phyloP scores from a whole-genome alignment of 2,329 filamentous ascomycete genomes.

The Aureobasidium namibiae region DNA sequence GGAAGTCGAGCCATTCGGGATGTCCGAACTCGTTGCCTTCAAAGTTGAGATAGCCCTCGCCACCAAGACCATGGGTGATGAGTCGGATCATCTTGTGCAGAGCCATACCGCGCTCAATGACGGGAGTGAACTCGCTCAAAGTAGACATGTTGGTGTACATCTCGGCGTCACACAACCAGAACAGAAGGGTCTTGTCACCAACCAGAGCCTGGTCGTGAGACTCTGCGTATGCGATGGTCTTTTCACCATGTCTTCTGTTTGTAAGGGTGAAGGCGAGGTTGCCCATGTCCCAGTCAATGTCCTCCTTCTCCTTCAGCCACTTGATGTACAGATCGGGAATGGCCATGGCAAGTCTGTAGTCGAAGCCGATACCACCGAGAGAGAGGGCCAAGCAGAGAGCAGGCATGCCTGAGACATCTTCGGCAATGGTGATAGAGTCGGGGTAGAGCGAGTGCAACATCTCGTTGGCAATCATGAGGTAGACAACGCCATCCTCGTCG shows the following conservation, averaged over 20 bases:
- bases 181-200: slow-evolving; percentile 92
- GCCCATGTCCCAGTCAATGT: slow-evolving; percentile 85
- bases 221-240: slow-evolving; percentile 96
- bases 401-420: slow-evolving; percentile 98
- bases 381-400: slow-evolving; percentile 82
- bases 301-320: slow-evolving; percentile 85
- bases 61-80: slow-evolving; percentile 81
- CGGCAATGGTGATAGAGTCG: slow-evolving; percentile 80
- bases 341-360: slow-evolving; percentile 96
- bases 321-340: slow-evolving; percentile 99
- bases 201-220: slow-evolving; percentile 97
- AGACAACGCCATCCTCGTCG: slow-evolving; percentile 88
- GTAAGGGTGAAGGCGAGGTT: slow-evolving; percentile 79
- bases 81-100: slow-evolving; percentile 97
- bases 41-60: slow-evolving; percentile 97
- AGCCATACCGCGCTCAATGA: slow-evolving; percentile 83
- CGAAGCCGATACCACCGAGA: slow-evolving; percentile 87
- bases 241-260: slow-evolving; percentile 90
- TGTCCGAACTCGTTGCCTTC: slow-evolving; percentile 98
- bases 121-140: slow-evolving; percentile 71
- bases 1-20: slow-evolving; percentile 98
- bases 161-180: slow-evolving; percentile 96
- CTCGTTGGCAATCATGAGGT: slow-evolving; percentile 94
- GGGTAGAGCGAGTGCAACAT: slow-evolving; percentile 89
- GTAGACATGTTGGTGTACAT: slow-evolving; percentile 97